Conservation (phyloP, 2,329 filamentous ascomycete genomes). For the Arachnopeziza araneosa region DNA sequence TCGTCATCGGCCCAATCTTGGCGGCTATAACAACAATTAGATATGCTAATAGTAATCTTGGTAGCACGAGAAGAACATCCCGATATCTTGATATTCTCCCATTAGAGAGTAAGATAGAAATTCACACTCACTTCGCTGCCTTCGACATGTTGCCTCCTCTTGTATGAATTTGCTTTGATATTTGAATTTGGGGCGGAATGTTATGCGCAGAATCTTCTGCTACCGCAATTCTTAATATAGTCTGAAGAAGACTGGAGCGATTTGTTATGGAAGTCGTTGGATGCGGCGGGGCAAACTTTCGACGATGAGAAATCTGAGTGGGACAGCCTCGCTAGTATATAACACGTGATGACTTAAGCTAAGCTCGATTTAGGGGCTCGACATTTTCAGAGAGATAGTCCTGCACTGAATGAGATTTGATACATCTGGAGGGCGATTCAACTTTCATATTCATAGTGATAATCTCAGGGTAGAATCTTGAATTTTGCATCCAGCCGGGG, state of each 20-base stretch:
- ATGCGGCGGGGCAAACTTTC: background rate
- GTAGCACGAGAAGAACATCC: background rate
- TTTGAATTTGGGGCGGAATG: too few species aligned
- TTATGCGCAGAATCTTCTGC: too few species aligned
- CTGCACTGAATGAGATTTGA: background rate
- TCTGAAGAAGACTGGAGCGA: background rate
- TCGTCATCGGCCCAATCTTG: conserved; percentile 90
- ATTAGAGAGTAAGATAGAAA: background rate
- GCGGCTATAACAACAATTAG: conserved; percentile 15
- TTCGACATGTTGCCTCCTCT: conserved; percentile 36
- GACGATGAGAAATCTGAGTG: background rate
- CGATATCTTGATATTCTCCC: background rate
- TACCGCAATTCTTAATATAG: background rate
- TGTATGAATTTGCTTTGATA: too few species aligned
- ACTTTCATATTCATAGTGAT: too few species aligned
- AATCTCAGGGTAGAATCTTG: too few species aligned
- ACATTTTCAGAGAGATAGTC: background rate
- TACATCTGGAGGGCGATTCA: background rate
- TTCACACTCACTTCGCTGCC: conserved; percentile 37
- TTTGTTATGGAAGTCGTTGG: background rate
- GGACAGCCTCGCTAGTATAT: background rate
- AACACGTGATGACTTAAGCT: background rate
- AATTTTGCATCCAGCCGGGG: too few species aligned
- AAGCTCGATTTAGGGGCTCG: background rate
- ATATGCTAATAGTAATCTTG: background rate